phyloP scores from a whole-genome alignment of 2,329 filamentous ascomycete genomes.

The Aureobasidium sp. region DNA sequence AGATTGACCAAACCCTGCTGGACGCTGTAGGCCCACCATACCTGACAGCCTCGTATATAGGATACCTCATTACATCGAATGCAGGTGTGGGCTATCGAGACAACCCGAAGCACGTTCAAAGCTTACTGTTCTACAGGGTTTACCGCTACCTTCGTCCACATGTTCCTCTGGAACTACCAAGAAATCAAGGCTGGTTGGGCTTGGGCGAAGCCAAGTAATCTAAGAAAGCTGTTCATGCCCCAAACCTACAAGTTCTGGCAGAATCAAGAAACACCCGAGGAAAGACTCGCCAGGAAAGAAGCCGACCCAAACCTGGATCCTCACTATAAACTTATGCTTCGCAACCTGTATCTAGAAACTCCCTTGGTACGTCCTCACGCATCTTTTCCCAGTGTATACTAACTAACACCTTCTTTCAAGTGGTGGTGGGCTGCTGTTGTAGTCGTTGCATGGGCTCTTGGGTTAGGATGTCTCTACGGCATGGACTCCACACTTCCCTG shows the following conservation, averaged over 20 bases:
- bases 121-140: constrained; percentile 28
- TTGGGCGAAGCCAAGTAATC: constrained; percentile 22
- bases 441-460: constrained; percentile 21
- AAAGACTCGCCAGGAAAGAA: constrained; percentile 19
- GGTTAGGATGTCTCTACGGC: constrained; percentile 23
- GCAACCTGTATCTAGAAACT: constrained; percentile 25
- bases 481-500: constrained; percentile 27
- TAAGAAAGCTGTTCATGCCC: constrained; percentile 19
- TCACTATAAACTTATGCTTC: constrained; percentile 29
- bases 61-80: constrained; percentile 15
- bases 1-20: constrained; percentile 33
- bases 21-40: constrained; percentile 35
- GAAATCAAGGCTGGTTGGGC: constrained; percentile 34
- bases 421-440: constrained; percentile 28
- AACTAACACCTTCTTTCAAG: neutral
- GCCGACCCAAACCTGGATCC: constrained; percentile 25
- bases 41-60: constrained; percentile 29
- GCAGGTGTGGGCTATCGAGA: constrained; percentile 15
- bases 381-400: neutral
- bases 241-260: constrained; percentile 25
- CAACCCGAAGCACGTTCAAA: constrained; percentile 37
- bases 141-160: constrained; percentile 42
- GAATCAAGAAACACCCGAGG: constrained; percentile 20
- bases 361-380: constrained; percentile 16
- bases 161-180: constrained; percentile 28